Evolutionary conservation across 176 grass and related monocot genomes (phyloP).

Genomic region (Avena eriantha): DNA sequence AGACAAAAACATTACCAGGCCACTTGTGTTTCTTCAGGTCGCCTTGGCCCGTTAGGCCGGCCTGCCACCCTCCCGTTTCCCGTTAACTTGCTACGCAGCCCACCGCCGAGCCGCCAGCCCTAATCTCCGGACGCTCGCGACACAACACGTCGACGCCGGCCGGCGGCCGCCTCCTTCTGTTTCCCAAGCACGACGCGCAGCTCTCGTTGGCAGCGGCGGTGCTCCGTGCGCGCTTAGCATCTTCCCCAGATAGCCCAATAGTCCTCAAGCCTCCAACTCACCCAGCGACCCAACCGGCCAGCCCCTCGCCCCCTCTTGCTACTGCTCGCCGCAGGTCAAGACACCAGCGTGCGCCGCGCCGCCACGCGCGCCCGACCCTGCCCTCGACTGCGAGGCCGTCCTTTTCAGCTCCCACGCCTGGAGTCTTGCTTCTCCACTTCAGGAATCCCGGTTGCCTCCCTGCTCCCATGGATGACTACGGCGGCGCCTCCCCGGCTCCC

Average conservation of each 20-base stretch:
- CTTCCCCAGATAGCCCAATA: too few relatives aligned
- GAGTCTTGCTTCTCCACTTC: background rate
- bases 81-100: background rate
- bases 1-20: too few relatives aligned
- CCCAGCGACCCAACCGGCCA: background rate
- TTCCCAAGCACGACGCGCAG: background rate
- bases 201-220: background rate
- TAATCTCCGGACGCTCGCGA: background rate
- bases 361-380: background rate
- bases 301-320: background rate
- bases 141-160: too few relatives aligned
- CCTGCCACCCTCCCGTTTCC: background rate
- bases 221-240: background rate
- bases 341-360: background rate
- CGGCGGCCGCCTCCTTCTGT: background rate
- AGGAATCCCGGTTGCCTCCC: background rate
- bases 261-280: background rate
- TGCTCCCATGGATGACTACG: slow-evolving; percentile 36
- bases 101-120: background rate
- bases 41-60: background rate
- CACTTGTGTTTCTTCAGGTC: background rate
- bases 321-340: background rate
- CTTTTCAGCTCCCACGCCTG: background rate
- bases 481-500: slow-evolving; percentile 18
- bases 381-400: background rate